Evolutionary conservation across 2,329 filamentous ascomycete species (phyloP).

Genomic region (Ilyonectria mors-panacis): DNA sequence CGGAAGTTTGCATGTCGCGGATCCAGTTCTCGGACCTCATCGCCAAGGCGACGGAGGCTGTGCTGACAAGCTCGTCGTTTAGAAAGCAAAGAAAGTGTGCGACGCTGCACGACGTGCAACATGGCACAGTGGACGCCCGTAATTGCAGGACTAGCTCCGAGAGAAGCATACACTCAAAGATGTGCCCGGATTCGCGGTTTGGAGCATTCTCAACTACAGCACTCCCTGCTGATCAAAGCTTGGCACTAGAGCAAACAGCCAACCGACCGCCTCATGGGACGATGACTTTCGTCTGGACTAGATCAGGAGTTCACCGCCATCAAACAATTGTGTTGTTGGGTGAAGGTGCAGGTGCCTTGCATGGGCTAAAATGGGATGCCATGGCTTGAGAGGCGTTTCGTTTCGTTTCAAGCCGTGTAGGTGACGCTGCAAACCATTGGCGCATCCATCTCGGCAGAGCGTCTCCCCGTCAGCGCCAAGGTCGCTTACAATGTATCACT

Average conservation of each 20-base stretch:
- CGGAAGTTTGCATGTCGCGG: neutral
- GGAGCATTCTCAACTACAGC: neutral
- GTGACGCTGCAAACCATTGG: conserved; percentile 13
- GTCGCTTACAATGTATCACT: neutral
- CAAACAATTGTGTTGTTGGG: conserved; percentile 1
- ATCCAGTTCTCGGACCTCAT: conserved; percentile 12
- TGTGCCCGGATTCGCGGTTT: neutral
- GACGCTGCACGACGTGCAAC: conserved; percentile 36
- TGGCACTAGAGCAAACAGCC: conserved; percentile 9
- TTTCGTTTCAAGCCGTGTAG: conserved; percentile 17
- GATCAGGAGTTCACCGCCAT: neutral
- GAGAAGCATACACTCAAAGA: neutral
- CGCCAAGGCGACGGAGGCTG: conserved; percentile 12
- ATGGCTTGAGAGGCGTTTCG: conserved; percentile 9
- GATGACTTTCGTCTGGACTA: conserved; percentile 4
- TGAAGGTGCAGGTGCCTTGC: neutral
- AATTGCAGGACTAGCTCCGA: conserved; percentile 13
- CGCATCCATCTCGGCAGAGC: conserved; percentile 3
- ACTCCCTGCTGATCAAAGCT: neutral
- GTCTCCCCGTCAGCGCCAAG: conserved; percentile 18
- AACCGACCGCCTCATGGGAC: neutral
- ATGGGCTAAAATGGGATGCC: neutral
- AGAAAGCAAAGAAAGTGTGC: conserved; percentile 24
- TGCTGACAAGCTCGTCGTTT: conserved; percentile 4
- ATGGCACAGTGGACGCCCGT: conserved; percentile 13